A percentile compares a stretch with the other conserved stretches of the same genome.
phyloP scores from a whole-genome alignment of 2,329 filamentous ascomycete species.

The Exophiala bonariae region DNA sequence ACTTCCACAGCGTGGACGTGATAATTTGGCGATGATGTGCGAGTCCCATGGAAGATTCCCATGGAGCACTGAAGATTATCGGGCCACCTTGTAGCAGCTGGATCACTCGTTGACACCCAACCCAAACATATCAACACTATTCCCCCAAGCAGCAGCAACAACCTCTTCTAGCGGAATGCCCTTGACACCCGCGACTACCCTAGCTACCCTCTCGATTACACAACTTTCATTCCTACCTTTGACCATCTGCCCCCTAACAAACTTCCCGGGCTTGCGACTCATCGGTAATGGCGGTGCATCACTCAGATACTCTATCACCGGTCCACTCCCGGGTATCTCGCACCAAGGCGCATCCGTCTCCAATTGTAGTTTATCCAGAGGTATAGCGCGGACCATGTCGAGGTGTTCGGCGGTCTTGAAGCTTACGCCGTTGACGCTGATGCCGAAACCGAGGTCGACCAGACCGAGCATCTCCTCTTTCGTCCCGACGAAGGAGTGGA shows the following conservation, averaged over 20 bases:
- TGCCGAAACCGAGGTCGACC: conserved; percentile 76
- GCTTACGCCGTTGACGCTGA: conserved; percentile 92
- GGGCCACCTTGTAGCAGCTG: too few species aligned
- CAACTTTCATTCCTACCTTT: conserved; percentile 53
- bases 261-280: conserved; percentile 53
- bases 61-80: too few species aligned
- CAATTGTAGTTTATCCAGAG: conserved; percentile 78
- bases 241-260: conserved; percentile 46
- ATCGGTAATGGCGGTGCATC: conserved; percentile 39
- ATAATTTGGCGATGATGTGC: too few species aligned
- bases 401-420: conserved; percentile 92
- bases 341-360: conserved; percentile 98
- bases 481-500: conserved; percentile 92
- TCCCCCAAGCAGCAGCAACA: conserved; percentile 39
- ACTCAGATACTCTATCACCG: conserved; percentile 34
- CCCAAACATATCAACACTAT: conserved; percentile 37
- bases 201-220: conserved; percentile 47
- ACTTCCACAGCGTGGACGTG: too few species aligned
- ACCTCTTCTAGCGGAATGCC: conserved; percentile 45
- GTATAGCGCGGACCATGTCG: conserved; percentile 75
- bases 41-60: too few species aligned
- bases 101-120: too few species aligned
- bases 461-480: conserved; percentile 79
- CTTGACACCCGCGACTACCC: conserved; percentile 51
- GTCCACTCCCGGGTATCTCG: conserved; percentile 49